phyloP scores from a whole-genome alignment of 257 asterid species.

The Verbena officinalis region DNA sequence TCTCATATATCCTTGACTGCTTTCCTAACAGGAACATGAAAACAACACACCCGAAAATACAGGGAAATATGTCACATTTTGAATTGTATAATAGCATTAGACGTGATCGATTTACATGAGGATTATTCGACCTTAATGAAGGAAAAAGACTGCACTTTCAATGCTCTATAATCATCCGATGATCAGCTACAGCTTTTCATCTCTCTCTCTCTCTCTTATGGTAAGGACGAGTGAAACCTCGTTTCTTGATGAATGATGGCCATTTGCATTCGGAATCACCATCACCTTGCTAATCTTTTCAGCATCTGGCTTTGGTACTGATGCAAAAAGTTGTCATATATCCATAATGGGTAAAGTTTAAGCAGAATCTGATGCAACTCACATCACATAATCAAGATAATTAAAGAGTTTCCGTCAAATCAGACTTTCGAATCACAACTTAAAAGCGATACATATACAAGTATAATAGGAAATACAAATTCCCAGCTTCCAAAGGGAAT shows the following conservation, averaged over 20 bases:
- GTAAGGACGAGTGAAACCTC: background rate
- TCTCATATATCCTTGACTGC: conserved; percentile 44
- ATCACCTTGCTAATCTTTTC: conserved; percentile 9
- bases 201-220: background rate
- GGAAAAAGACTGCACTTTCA: too few species aligned
- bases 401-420: conserved; percentile 19
- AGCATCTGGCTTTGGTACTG: conserved; percentile 23
- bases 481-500: conserved; percentile 12
- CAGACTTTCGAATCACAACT: conserved; percentile 7
- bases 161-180: too few species aligned
- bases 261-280: background rate
- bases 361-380: conserved; percentile 39
- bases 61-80: conserved; percentile 10
- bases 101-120: too few species aligned
- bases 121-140: too few species aligned
- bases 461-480: background rate
- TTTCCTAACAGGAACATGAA: conserved; percentile 29
- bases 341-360: conserved; percentile 8
- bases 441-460: background rate
- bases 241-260: background rate
- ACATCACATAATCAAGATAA: background rate
- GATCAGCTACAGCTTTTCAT: too few species aligned
- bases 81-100: too few species aligned
- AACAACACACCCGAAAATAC: background rate
- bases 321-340: conserved; percentile 30